phyloP scores from a whole-genome alignment of 2,329 filamentous ascomycete species.

The Colletotrichum endophyticum region DNA sequence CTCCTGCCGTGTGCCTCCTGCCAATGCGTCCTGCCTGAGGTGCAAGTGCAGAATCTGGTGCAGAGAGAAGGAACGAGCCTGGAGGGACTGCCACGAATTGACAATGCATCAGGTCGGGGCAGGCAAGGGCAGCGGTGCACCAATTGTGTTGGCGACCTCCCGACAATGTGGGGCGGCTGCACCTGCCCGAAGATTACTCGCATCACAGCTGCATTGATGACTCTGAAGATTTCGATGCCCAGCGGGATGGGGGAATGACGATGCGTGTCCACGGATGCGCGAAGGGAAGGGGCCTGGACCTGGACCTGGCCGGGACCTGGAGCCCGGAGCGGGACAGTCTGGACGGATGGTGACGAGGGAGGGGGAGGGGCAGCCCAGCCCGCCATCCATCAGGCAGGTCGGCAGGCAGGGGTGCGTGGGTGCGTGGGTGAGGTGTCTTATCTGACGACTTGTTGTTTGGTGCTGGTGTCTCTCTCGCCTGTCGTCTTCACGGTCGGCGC shows the following conservation, averaged over 20 bases:
- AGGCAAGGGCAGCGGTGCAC: neutral
- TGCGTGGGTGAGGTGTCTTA: neutral
- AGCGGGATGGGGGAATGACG: neutral
- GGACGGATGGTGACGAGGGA: neutral
- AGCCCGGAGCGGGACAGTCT: neutral
- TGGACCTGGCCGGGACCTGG: neutral
- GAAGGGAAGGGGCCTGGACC: neutral
- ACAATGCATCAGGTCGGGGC: neutral
- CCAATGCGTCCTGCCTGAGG: neutral
- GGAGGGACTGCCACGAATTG: neutral
- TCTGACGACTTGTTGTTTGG: neutral
- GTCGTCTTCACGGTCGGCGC: neutral
- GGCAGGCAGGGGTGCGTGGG: neutral
- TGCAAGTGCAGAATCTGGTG: neutral
- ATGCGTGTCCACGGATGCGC: neutral
- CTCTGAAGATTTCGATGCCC: neutral
- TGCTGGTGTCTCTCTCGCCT: neutral
- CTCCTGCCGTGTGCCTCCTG: neutral
- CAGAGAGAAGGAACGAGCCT: neutral
- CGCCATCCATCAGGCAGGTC: neutral
- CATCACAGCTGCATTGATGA: neutral
- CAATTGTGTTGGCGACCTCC: neutral
- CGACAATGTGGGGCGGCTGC: neutral
- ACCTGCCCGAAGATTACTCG: conserved; percentile 4
- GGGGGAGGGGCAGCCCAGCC: neutral